A percentile compares a stretch with the other conserved stretches of the same genome.
These are phyloP conservation scores for Trametes cingulata DNA, from an alignment of 768 basidiomycete genomes.

Conservation along the genomic window DNA sequence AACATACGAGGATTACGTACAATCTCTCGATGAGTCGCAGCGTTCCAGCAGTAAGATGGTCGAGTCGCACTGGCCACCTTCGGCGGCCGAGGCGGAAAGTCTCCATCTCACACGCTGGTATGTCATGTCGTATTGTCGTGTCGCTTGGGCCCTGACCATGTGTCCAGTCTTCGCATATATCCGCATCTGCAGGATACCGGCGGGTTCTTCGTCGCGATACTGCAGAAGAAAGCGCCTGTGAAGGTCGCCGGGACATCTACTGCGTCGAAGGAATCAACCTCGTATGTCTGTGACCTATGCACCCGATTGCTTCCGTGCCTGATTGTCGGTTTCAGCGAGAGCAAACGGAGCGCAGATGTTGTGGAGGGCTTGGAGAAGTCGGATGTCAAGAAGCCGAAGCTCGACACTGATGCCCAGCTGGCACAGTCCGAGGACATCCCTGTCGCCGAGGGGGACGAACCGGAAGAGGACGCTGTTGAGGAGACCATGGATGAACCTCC, in stretches of 20 bases:
- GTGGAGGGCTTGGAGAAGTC: conserved; percentile 41
- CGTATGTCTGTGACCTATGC: conserved; percentile 7
- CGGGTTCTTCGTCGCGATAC: conserved; percentile 95
- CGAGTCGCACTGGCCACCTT: conserved; percentile 77
- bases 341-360: conserved; percentile 54
- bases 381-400: conserved; percentile 52
- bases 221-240: conserved; percentile 50
- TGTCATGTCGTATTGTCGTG: not conserved
- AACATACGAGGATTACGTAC: conserved; percentile 61
- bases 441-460: not conserved
- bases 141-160: not conserved
- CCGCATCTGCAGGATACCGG: conserved; percentile 97
- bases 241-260: not conserved
- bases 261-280: conserved; percentile 1
- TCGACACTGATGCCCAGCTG: conserved; percentile 36
- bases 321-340: conserved; percentile 27
- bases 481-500: conserved; percentile 1
- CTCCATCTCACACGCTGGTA: conserved; percentile 77
- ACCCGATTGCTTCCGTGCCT: not conserved
- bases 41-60: conserved; percentile 60
- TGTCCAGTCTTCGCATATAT: conserved; percentile 77
- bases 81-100: conserved; percentile 56
- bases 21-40: conserved; percentile 49
- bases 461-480: conserved; percentile 11
- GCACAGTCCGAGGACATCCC: conserved; percentile 6